Percentiles rank a stretch among this genome's conserved stretches.
Evolutionary conservation across 179 eudicot genomes (phyloP).

Genomic region (Drosera spatulata): DNA sequence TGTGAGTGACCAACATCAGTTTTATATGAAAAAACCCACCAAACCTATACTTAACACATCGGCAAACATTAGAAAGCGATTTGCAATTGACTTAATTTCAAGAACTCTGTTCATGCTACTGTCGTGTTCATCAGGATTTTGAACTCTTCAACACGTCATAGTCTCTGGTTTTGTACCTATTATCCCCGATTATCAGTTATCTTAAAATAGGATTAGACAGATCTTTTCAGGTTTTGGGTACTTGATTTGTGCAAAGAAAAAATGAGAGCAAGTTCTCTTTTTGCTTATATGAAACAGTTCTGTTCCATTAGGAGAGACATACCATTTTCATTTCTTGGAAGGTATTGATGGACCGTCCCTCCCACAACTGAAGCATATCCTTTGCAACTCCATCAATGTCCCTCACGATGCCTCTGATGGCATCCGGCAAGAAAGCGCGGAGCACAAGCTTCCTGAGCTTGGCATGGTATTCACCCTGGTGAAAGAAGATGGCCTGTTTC

Average conservation of each 20-base stretch:
- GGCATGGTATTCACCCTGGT: constrained; percentile 74
- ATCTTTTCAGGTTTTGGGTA: too few relatives aligned
- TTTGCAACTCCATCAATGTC: constrained; percentile 44
- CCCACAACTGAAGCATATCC: constrained; percentile 25
- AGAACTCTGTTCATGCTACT: too few relatives aligned
- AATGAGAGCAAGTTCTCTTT: constrained; percentile 56
- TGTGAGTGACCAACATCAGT: too few relatives aligned
- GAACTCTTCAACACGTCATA: too few relatives aligned
- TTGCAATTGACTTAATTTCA: too few relatives aligned
- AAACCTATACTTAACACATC: too few relatives aligned
- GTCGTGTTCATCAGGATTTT: too few relatives aligned
- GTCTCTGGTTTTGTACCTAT: too few relatives aligned
- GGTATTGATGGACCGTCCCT: constrained; percentile 50
- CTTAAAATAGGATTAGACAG: too few relatives aligned
- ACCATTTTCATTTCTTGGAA: constrained; percentile 88
- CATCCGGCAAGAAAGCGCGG: constrained; percentile 54
- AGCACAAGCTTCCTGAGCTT: constrained; percentile 53
- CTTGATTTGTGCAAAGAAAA: constrained; percentile 33
- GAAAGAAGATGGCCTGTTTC: constrained; percentile 74
- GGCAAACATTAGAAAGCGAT: too few relatives aligned
- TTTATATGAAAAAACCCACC: too few relatives aligned
- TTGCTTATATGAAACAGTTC: background rate
- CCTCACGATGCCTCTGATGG: constrained; percentile 41
- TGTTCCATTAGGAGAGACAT: constrained; percentile 5
- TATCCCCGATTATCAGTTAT: too few relatives aligned